phyloP scores from a whole-genome alignment of 2,329 filamentous ascomycete genomes.

The Colletotrichum sublineola region DNA sequence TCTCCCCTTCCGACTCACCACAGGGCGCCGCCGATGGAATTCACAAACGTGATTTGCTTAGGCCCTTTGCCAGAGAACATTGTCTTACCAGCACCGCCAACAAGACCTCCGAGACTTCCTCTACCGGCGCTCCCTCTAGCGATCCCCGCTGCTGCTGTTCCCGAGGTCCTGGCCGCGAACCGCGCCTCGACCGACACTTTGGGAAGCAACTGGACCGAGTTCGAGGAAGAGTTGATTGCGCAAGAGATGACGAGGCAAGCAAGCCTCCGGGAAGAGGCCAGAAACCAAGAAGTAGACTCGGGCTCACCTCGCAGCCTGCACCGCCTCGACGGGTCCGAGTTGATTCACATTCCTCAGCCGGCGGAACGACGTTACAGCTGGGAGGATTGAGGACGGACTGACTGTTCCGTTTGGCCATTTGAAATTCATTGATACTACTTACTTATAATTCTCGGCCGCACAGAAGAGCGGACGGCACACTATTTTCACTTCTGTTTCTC shows the following conservation, averaged over 20 bases:
- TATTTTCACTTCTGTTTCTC: slow-evolving; percentile 18
- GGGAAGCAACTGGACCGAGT: slow-evolving; percentile 70
- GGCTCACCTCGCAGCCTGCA: slow-evolving; percentile 50
- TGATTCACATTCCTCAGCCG: slow-evolving; percentile 66
- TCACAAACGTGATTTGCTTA: slow-evolving; percentile 66
- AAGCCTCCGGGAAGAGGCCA: slow-evolving; percentile 38
- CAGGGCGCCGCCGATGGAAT: slow-evolving; percentile 64
- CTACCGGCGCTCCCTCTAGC: slow-evolving; percentile 48
- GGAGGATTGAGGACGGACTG: slow-evolving; percentile 55
- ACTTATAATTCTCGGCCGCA: slow-evolving; percentile 21
- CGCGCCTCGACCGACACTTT: slow-evolving; percentile 58
- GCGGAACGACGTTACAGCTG: slow-evolving; percentile 65
- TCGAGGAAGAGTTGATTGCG: slow-evolving; percentile 59
- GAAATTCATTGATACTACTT: slow-evolving; percentile 20
- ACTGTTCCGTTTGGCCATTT: neutral
- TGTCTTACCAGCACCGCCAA: slow-evolving; percentile 51
- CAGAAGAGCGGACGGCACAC: slow-evolving; percentile 8
- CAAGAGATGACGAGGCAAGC: slow-evolving; percentile 48
- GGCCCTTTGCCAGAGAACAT: slow-evolving; percentile 67
- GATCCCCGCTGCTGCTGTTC: slow-evolving; percentile 41
- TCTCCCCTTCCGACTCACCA: slow-evolving; percentile 56
- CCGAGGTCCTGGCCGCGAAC: slow-evolving; percentile 8
- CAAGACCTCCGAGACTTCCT: slow-evolving; percentile 48
- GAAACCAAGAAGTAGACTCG: slow-evolving; percentile 44
- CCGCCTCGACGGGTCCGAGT: slow-evolving; percentile 61